Evolutionary conservation across 2,329 filamentous ascomycete genomes (phyloP).

Genomic region (Pseudocercospora eumusae): DNA sequence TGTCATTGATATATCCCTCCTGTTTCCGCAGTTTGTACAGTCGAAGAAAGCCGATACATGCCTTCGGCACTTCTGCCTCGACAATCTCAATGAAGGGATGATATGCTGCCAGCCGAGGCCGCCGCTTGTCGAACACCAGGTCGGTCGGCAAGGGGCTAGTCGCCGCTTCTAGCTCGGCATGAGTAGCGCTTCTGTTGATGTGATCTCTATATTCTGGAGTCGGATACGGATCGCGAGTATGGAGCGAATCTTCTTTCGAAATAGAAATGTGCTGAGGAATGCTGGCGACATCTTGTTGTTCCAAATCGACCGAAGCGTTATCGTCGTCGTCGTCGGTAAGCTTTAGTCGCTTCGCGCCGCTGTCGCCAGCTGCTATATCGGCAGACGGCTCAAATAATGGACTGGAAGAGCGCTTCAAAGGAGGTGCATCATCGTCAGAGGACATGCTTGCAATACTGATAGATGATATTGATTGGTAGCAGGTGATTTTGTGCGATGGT

Average conservation of each 20-base stretch:
- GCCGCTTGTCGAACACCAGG: background rate
- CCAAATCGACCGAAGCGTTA: background rate
- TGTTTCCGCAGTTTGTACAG: background rate
- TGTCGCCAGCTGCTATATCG: background rate
- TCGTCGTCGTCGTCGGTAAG: background rate
- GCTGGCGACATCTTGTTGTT: background rate
- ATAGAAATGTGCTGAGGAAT: background rate
- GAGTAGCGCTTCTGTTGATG: background rate
- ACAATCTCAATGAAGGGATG: constrained; percentile 5
- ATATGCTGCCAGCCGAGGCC: constrained; percentile 7
- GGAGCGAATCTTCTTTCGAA: background rate
- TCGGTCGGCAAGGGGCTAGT: background rate
- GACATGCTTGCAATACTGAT: background rate
- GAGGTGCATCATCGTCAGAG: background rate
- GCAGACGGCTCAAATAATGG: background rate
- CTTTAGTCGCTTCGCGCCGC: background rate
- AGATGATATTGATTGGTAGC: background rate
- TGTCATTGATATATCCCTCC: background rate
- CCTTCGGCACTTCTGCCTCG: background rate
- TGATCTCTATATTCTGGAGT: background rate
- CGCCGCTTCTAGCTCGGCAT: background rate
- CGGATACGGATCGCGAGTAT: background rate
- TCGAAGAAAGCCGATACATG: background rate
- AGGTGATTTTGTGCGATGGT: background rate
- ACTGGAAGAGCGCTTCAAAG: background rate